Percentiles rank a stretch among this genome's conserved stretches.
Evolutionary conservation across 768 basidiomycete species (phyloP).

Genomic region (Gloeophyllum trabeum): DNA sequence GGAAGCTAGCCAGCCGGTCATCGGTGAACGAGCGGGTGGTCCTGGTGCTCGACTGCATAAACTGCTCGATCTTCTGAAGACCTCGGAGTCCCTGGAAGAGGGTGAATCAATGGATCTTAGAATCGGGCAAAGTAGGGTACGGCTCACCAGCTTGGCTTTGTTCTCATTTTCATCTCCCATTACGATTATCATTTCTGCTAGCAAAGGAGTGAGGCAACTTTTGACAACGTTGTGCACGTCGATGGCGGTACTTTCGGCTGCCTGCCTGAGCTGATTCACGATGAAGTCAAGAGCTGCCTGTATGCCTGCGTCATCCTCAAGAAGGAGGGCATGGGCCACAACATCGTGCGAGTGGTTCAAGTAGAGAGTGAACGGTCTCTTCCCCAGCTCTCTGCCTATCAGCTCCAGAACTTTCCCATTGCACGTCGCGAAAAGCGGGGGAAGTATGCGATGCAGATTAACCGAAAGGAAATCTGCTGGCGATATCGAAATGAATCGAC

Average conservation of each 20-base stretch:
- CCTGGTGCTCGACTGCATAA: constrained; percentile 16
- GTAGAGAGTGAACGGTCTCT: constrained; percentile 36
- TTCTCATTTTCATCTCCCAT: constrained; percentile 59
- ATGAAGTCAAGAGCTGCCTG: constrained; percentile 54
- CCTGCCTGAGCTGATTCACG: constrained; percentile 40
- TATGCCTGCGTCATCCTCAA: constrained; percentile 42
- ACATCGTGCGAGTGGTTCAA: constrained; percentile 47
- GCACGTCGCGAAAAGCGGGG: constrained; percentile 52
- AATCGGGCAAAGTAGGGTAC: constrained; percentile 1
- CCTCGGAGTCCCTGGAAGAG: constrained; percentile 32
- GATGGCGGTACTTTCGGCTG: constrained; percentile 23
- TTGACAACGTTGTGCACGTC: constrained; percentile 43
- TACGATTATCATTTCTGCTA: constrained; percentile 65
- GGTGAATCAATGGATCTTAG: background rate
- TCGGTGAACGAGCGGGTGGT: constrained; percentile 18
- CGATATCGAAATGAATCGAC: constrained; percentile 52
- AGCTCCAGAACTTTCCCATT: constrained; percentile 47
- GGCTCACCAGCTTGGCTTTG: constrained; percentile 32
- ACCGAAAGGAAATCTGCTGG: constrained; percentile 51
- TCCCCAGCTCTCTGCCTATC: constrained; percentile 42
- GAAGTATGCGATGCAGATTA: constrained; percentile 55
- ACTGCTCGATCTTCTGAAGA: constrained; percentile 30
- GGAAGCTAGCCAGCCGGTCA: constrained; percentile 46
- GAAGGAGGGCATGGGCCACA: constrained; percentile 55
- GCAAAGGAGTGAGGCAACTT: constrained; percentile 54